A percentile compares a stretch with the other conserved stretches of the same genome.
Evolutionary conservation across 805 yeast species (phyloP).

Genomic region (Metschnikowia hibisci): DNA sequence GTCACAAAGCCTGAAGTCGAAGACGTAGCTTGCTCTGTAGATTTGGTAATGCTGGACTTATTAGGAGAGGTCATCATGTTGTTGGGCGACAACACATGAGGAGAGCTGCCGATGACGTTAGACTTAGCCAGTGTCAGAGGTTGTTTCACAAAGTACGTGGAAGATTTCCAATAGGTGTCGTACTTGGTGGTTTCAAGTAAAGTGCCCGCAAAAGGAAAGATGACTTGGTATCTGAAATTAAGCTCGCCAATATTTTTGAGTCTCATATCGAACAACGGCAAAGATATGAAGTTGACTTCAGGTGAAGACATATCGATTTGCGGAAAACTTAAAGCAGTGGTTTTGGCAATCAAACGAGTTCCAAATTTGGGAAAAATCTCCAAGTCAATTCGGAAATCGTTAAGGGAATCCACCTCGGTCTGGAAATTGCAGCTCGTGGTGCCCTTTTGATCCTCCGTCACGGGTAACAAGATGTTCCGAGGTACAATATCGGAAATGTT

Average conservation of each 20-base stretch:
- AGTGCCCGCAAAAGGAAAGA: constrained; percentile 81
- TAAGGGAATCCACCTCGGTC: constrained; percentile 63
- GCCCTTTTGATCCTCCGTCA: constrained; percentile 52
- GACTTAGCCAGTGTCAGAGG: constrained; percentile 23
- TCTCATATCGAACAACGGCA: constrained; percentile 81
- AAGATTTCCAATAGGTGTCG: constrained; percentile 92
- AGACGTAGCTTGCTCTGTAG: constrained; percentile 11
- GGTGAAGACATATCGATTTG: constrained; percentile 39
- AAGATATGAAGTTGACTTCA: constrained; percentile 37
- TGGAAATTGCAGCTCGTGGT: constrained; percentile 70
- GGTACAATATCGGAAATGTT: constrained; percentile 80
- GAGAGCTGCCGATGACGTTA: constrained; percentile 34
- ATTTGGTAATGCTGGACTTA: constrained; percentile 5
- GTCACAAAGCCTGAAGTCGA: constrained; percentile 68
- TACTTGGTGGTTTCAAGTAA: constrained; percentile 86
- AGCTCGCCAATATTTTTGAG: constrained; percentile 79
- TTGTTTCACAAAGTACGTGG: constrained; percentile 55
- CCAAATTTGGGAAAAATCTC: constrained; percentile 95
- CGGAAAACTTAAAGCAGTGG: constrained; percentile 65
- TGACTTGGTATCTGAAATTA: constrained; percentile 71
- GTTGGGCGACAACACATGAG: constrained; percentile 31
- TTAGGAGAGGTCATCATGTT: constrained; percentile 28
- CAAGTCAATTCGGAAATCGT: constrained; percentile 69
- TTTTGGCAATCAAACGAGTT: constrained; percentile 83
- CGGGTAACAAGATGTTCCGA: constrained; percentile 76